These are phyloP conservation scores for Rhizopus arrhizus DNA, from an alignment of 371 early-diverging fungal species.

Conservation along the genomic window DNA sequence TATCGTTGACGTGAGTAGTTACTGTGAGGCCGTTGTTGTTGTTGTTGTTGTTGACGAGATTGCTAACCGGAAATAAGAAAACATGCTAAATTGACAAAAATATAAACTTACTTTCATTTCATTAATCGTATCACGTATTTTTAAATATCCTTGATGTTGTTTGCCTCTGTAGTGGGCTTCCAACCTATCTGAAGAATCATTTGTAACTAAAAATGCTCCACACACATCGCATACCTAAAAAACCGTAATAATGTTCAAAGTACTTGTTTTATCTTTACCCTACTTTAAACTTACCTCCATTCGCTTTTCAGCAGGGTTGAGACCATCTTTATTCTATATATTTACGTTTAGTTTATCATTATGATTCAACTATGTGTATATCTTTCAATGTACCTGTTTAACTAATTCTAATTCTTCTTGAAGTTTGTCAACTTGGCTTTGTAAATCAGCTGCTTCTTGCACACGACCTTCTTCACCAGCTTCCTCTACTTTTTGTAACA, in stretches of 20 bases:
- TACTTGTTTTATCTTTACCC: neutral
- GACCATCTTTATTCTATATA: conserved; percentile 63
- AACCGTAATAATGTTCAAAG: neutral
- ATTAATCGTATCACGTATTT: conserved; percentile 79
- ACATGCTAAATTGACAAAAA: neutral
- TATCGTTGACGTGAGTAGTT: conserved; percentile 51
- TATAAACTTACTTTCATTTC: conserved; percentile 62
- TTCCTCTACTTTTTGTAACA: conserved; percentile 69
- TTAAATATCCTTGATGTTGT: conserved; percentile 86
- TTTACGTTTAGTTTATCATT: neutral
- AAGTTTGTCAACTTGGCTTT: conserved; percentile 66
- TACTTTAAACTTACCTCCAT: conserved; percentile 52
- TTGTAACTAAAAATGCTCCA: conserved; percentile 86
- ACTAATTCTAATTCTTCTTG: conserved; percentile 62
- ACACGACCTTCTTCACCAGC: conserved; percentile 82
- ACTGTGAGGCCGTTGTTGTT: conserved; percentile 17
- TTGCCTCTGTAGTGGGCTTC: conserved; percentile 89
- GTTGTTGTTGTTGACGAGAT: conserved; percentile 1
- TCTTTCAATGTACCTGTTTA: conserved; percentile 58
- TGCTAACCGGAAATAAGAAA: conserved; percentile 13
- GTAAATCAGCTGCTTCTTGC: conserved; percentile 71
- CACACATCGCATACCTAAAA: conserved; percentile 83
- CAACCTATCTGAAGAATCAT: conserved; percentile 79
- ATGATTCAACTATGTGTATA: neutral
- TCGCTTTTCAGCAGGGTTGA: conserved; percentile 73